Conservation (phyloP, 108 stramenopile genomes). For the Pinguiococcus pyrenoidosus region DNA sequence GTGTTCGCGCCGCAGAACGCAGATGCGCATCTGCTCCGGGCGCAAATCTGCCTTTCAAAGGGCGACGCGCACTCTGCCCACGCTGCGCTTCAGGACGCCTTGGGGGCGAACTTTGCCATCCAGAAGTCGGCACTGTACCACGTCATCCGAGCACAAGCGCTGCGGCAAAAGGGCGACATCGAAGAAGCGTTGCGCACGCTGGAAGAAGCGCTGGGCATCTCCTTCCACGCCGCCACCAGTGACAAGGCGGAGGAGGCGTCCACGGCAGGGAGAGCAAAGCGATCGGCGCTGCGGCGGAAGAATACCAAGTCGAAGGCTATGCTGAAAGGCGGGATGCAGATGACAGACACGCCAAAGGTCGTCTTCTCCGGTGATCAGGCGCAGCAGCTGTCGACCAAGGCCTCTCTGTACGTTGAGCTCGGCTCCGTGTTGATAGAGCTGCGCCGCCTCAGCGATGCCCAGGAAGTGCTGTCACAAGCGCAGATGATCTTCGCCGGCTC, state of each 20-base stretch:
- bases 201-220: slow-evolving; percentile 21
- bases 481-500: slow-evolving; percentile 17
- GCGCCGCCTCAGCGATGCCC: slow-evolving; percentile 9
- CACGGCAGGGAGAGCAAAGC: neutral
- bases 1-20: neutral
- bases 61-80: slow-evolving; percentile 16
- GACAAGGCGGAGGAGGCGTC: too few relatives aligned
- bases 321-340: slow-evolving; percentile 6
- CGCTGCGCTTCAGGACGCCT: slow-evolving; percentile 32
- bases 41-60: slow-evolving; percentile 23
- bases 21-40: neutral
- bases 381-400: neutral
- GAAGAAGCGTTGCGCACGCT: slow-evolving; percentile 28
- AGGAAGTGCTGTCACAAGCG: slow-evolving; percentile 12
- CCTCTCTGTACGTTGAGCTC: too few relatives aligned
- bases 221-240: slow-evolving; percentile 2
- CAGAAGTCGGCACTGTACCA: slow-evolving; percentile 20
- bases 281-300: neutral
- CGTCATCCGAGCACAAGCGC: slow-evolving; percentile 21
- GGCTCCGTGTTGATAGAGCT: neutral
- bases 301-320: slow-evolving; percentile 13
- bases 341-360: slow-evolving; percentile 9
- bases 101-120: slow-evolving; percentile 31
- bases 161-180: slow-evolving; percentile 15
- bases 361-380: neutral